Evolutionary conservation across 176 grass and related monocot species (phyloP).

Genomic region (Triticum urartu): DNA sequence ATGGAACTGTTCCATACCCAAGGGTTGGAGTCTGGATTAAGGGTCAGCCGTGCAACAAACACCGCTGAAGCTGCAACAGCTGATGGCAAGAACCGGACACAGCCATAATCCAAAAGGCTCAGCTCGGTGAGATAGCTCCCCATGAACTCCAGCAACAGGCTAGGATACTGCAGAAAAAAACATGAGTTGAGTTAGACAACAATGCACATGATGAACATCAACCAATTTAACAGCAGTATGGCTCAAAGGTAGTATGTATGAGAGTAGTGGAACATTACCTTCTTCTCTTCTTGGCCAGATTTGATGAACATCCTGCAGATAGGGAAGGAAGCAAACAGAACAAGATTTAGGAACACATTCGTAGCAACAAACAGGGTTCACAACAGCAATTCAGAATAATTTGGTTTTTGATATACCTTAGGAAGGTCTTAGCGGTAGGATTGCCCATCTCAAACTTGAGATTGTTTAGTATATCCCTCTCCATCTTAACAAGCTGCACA

Average conservation of each 20-base stretch:
- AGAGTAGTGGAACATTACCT: constrained; percentile 29
- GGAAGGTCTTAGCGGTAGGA: constrained; percentile 81
- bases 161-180: constrained; percentile 46
- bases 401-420: constrained; percentile 40
- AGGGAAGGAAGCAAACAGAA: neutral
- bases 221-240: neutral
- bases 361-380: neutral
- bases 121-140: constrained; percentile 75
- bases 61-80: constrained; percentile 71
- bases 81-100: constrained; percentile 76
- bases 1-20: constrained; percentile 57
- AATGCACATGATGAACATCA: neutral
- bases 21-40: constrained; percentile 59
- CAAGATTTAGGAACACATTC: constrained; percentile 9
- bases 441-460: constrained; percentile 88
- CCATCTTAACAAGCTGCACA: constrained; percentile 52
- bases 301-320: constrained; percentile 59
- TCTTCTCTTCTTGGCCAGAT: constrained; percentile 61
- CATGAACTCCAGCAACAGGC: constrained; percentile 55
- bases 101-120: constrained; percentile 73
- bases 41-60: constrained; percentile 76
- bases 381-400: neutral
- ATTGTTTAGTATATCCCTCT: constrained; percentile 51
- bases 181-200: neutral
- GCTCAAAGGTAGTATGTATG: neutral